These are phyloP conservation scores for Aspergillus avenaceus DNA, from an alignment of 495 filamentous ascomycete species.

Conservation along the genomic window DNA sequence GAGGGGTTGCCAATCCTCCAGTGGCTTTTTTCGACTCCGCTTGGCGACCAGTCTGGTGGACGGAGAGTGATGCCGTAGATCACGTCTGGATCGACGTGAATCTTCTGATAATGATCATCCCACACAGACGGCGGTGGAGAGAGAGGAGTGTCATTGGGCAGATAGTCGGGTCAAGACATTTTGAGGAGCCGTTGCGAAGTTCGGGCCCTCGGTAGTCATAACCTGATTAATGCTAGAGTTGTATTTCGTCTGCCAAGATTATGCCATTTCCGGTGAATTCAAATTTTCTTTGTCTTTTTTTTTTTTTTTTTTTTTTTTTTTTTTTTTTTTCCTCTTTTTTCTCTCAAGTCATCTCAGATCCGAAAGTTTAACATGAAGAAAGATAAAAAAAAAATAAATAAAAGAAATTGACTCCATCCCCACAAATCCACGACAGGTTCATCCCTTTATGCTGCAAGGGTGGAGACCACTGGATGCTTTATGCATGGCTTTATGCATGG, in stretches of 20 bases:
- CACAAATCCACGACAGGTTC: too few relatives aligned
- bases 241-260: neutral
- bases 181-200: neutral
- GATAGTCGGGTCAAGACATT: neutral
- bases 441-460: neutral
- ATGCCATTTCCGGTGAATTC: neutral
- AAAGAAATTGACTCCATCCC: too few relatives aligned
- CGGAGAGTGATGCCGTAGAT: neutral
- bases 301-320: too few relatives aligned
- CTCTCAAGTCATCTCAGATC: too few relatives aligned
- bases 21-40: neutral
- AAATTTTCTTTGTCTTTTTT: too few relatives aligned
- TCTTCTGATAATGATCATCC: neutral
- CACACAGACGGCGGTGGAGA: neutral
- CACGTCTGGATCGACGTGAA: neutral
- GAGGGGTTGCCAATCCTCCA: neutral
- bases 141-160: neutral
- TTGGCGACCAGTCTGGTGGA: neutral
- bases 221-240: neutral
- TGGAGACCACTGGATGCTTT: too few relatives aligned
- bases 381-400: too few relatives aligned
- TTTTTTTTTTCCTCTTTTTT: too few relatives aligned
- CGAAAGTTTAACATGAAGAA: too few relatives aligned
- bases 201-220: neutral
- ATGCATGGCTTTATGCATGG: neutral